Evolutionary conservation across 2,329 filamentous ascomycete species (phyloP).

Genomic region (Pyricularia grisea): DNA sequence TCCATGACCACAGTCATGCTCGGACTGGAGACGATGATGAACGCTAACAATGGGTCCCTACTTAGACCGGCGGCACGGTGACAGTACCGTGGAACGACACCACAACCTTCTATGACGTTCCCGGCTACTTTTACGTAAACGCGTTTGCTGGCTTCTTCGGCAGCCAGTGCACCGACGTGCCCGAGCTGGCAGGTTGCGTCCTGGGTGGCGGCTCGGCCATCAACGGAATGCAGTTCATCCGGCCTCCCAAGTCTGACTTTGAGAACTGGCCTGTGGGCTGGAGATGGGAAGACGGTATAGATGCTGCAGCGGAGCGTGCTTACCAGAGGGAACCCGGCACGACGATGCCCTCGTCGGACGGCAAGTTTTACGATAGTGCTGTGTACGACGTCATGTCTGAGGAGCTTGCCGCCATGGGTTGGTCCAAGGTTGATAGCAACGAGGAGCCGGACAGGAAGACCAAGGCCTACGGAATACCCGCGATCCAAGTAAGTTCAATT

Average conservation of each 20-base stretch:
- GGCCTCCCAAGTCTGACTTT: slow-evolving; percentile 18
- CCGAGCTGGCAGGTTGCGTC: slow-evolving; percentile 18
- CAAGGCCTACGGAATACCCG: background rate
- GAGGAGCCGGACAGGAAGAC: background rate
- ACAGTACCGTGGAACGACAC: background rate
- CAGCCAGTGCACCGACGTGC: background rate
- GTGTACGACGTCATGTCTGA: slow-evolving; percentile 8
- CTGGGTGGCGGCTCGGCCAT: slow-evolving; percentile 24
- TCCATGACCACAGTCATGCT: no score
- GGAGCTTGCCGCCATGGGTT: slow-evolving; percentile 9
- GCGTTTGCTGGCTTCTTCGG: no score
- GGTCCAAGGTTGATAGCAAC: slow-evolving; percentile 2
- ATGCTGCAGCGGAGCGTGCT: slow-evolving; percentile 14
- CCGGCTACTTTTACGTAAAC: background rate
- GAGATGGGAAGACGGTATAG: slow-evolving; percentile 16
- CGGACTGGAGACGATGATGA: background rate
- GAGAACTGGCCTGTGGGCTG: slow-evolving; percentile 20
- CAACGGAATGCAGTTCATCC: slow-evolving; percentile 23
- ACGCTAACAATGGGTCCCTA: background rate
- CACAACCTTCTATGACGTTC: background rate
- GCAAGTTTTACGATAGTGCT: slow-evolving; percentile 10
- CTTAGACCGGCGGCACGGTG: background rate
- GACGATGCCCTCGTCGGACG: slow-evolving; percentile 15
- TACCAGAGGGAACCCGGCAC: slow-evolving; percentile 18
- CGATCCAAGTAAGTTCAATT: background rate